phyloP scores from a whole-genome alignment of 2,329 filamentous ascomycete genomes.

The Venturia oleaginea region DNA sequence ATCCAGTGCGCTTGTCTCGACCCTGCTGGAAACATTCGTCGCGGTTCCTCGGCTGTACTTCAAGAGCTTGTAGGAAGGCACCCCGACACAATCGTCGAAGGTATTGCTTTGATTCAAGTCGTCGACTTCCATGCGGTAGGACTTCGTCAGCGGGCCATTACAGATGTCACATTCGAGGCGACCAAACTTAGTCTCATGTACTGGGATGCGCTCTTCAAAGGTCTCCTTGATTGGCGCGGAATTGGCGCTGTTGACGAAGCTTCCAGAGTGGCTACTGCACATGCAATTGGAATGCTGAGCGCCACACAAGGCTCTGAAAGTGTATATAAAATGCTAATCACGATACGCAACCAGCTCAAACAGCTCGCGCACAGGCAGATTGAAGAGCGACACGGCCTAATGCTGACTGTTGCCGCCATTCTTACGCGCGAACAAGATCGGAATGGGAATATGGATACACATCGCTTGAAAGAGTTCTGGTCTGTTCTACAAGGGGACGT shows the following conservation, averaged over 20 bases:
- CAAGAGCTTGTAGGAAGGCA: conserved; percentile 92
- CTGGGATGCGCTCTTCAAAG: conserved; percentile 60
- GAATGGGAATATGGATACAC: background rate
- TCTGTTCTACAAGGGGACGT: background rate
- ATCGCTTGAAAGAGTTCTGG: background rate
- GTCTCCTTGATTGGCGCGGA: conserved; percentile 75
- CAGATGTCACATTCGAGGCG: conserved; percentile 62
- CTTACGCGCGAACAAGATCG: conserved; percentile 14
- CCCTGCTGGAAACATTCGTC: conserved; percentile 83
- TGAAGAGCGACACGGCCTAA: conserved; percentile 60
- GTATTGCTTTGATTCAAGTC: conserved; percentile 76
- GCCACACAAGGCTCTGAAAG: conserved; percentile 29
- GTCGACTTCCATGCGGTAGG: conserved; percentile 94
- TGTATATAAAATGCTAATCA: conserved; percentile 30
- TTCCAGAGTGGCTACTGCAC: conserved; percentile 63
- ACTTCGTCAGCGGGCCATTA: conserved; percentile 71
- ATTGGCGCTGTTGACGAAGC: conserved; percentile 68
- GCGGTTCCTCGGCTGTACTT: conserved; percentile 84
- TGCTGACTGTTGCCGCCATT: conserved; percentile 53
- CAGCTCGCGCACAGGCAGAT: conserved; percentile 49
- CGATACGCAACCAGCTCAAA: conserved; percentile 37
- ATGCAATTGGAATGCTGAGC: conserved; percentile 54
- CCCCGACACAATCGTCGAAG: conserved; percentile 73
- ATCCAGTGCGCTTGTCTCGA: conserved; percentile 77
- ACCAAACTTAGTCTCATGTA: conserved; percentile 55